phyloP scores from a whole-genome alignment of 1,284 basidiomycete species.

The Cutaneotrichosporon mucoides region DNA sequence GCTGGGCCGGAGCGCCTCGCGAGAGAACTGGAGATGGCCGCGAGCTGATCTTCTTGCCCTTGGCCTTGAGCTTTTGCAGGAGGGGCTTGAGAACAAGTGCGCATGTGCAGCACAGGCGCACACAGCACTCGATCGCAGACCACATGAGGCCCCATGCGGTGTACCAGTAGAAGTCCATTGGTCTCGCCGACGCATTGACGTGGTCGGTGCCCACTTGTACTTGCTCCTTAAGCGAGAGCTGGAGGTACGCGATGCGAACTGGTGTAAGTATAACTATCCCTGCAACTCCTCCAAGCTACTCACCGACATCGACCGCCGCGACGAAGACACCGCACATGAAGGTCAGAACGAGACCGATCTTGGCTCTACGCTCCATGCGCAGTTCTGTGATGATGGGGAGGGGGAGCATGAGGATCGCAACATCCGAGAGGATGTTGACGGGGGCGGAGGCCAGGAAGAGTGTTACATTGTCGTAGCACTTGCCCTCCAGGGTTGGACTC shows the following conservation, averaged over 20 bases:
- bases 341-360: slow-evolving; percentile 44
- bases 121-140: slow-evolving; percentile 44
- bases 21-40: background rate
- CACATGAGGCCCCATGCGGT: slow-evolving; percentile 44
- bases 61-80: slow-evolving; percentile 27
- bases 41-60: background rate
- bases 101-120: slow-evolving; percentile 45
- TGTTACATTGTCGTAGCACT: slow-evolving; percentile 42
- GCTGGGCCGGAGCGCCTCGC: too few relatives aligned
- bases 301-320: slow-evolving; percentile 43
- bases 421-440: slow-evolving; percentile 47
- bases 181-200: slow-evolving; percentile 14
- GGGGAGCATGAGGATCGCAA: slow-evolving; percentile 46
- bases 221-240: slow-evolving; percentile 35
- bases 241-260: slow-evolving; percentile 44
- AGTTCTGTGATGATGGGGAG: slow-evolving; percentile 46
- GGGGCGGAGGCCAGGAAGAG: slow-evolving; percentile 46
- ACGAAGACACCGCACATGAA: slow-evolving; percentile 47
- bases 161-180: slow-evolving; percentile 39
- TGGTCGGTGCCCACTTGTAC: slow-evolving; percentile 9
- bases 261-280: background rate
- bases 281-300: background rate
- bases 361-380: slow-evolving; percentile 44
- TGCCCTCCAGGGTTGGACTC: slow-evolving; percentile 15
- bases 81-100: slow-evolving; percentile 47